A percentile compares a stretch with the other conserved stretches of the same genome.
These are phyloP conservation scores for Cardiospermum halicacabum DNA, from an alignment of 345 rosid species.

Conservation along the genomic window DNA sequence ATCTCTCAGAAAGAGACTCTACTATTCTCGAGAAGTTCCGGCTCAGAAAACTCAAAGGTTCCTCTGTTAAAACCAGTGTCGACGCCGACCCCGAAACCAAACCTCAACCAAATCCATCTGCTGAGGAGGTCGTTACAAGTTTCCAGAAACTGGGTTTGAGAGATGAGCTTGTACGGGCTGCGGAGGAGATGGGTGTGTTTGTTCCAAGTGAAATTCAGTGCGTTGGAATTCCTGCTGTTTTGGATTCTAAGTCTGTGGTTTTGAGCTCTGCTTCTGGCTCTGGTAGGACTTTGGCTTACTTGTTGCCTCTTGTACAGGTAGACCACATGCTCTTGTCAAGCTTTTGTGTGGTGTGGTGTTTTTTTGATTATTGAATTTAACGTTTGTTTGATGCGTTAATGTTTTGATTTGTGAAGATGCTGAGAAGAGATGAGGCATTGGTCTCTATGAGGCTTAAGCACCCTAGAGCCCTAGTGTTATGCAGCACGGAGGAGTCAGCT, in stretches of 20 bases:
- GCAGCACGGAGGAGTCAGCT: constrained; percentile 53
- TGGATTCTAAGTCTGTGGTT: constrained; percentile 54
- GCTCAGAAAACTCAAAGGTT: constrained; percentile 40
- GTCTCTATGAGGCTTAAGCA: constrained; percentile 50
- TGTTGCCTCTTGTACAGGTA: constrained; percentile 70
- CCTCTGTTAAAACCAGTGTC: too few relatives aligned
- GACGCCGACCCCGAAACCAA: constrained; percentile 16
- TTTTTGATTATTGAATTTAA: too few relatives aligned
- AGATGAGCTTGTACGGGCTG: constrained; percentile 43
- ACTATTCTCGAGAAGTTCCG: constrained; percentile 43
- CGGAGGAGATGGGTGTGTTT: constrained; percentile 42
- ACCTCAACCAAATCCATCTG: too few relatives aligned
- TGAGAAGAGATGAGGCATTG: constrained; percentile 47
- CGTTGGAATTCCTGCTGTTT: constrained; percentile 52
- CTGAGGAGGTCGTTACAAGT: constrained; percentile 23
- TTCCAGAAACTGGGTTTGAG: constrained; percentile 54
- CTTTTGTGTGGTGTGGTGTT: background rate
- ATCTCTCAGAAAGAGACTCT: constrained; percentile 7
- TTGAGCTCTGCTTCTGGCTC: constrained; percentile 65
- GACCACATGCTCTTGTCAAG: background rate
- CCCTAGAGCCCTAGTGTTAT: constrained; percentile 62
- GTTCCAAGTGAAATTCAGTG: constrained; percentile 71
- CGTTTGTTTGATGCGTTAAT: constrained; percentile 4
- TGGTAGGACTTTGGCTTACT: constrained; percentile 56
- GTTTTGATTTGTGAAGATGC: constrained; percentile 32